Conservation (phyloP, 331 rosid species). For the Quercus phellos region DNA sequence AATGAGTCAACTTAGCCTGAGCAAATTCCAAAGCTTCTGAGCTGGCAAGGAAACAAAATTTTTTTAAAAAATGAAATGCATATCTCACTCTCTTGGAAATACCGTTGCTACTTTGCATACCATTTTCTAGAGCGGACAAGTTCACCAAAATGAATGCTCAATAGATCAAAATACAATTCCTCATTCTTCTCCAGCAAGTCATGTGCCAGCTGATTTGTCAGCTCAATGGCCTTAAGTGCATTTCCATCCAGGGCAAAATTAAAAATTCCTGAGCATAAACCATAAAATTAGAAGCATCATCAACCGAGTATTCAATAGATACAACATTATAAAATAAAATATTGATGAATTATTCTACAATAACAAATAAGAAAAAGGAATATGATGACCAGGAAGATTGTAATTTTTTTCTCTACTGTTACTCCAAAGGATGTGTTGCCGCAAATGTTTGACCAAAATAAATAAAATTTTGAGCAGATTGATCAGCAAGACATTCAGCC, state of each 20-base stretch:
- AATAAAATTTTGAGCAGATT: conserved; percentile 5
- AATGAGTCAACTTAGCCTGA: conserved; percentile 71
- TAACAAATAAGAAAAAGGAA: neutral
- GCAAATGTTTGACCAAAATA: conserved; percentile 8
- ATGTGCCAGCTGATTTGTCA: conserved; percentile 66
- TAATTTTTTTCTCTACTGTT: neutral
- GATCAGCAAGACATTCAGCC: neutral
- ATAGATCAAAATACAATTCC: conserved; percentile 83
- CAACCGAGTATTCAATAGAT: conserved; percentile 10
- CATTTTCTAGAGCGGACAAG: conserved; percentile 75
- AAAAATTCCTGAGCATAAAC: conserved; percentile 53
- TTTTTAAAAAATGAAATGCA: conserved; percentile 14
- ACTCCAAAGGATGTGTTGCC: neutral
- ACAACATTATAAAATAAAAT: neutral
- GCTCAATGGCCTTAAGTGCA: conserved; percentile 82
- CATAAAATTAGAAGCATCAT: conserved; percentile 17
- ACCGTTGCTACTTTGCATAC: conserved; percentile 41
- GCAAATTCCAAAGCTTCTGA: conserved; percentile 97
- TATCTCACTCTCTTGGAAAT: conserved; percentile 2
- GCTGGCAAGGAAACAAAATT: conserved; percentile 73
- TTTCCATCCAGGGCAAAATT: conserved; percentile 71
- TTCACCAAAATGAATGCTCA: conserved; percentile 92
- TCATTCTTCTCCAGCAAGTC: conserved; percentile 65
- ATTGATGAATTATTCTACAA: neutral
- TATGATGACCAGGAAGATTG: neutral